Conservation (phyloP, 2,329 filamentous ascomycete genomes). For the Fusarium sp. region DNA sequence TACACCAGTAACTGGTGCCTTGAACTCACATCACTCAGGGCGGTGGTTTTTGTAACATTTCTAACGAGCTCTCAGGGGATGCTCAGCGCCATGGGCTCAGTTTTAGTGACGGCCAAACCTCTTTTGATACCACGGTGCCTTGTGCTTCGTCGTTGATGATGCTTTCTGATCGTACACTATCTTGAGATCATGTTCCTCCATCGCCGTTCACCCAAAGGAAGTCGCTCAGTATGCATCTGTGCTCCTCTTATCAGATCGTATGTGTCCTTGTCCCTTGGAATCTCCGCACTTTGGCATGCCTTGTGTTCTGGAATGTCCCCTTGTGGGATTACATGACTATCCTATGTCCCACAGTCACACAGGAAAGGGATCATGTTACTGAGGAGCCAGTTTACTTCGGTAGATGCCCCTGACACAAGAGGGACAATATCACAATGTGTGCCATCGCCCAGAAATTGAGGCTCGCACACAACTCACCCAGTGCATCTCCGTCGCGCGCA, state of each 20-base stretch:
- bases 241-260: slow-evolving; percentile 12
- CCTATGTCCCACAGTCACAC: slow-evolving; percentile 18
- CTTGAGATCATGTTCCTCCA: slow-evolving; percentile 6
- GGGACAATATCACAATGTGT: slow-evolving; percentile 9
- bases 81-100: slow-evolving; percentile 25
- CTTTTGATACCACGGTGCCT: neutral
- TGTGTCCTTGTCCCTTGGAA: slow-evolving; percentile 4
- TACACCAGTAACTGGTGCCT: slow-evolving; percentile 14
- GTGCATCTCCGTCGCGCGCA: neutral
- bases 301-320: neutral
- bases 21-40: slow-evolving; percentile 5
- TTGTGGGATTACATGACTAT: neutral
- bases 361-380: slow-evolving; percentile 17
- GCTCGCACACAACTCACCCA: slow-evolving; percentile 7
- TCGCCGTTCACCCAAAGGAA: neutral
- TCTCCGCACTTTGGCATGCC: neutral
- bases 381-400: slow-evolving; percentile 24
- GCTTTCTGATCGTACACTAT: slow-evolving; percentile 18
- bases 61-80: neutral
- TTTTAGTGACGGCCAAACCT: slow-evolving; percentile 4
- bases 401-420: slow-evolving; percentile 29
- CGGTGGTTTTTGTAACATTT: neutral
- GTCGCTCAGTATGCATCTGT: neutral
- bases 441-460: slow-evolving; percentile 9
- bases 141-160: slow-evolving; percentile 5